Evolutionary conservation across 2,329 filamentous ascomycete species (phyloP).

Genomic region (Arthrocladium fulminans): DNA sequence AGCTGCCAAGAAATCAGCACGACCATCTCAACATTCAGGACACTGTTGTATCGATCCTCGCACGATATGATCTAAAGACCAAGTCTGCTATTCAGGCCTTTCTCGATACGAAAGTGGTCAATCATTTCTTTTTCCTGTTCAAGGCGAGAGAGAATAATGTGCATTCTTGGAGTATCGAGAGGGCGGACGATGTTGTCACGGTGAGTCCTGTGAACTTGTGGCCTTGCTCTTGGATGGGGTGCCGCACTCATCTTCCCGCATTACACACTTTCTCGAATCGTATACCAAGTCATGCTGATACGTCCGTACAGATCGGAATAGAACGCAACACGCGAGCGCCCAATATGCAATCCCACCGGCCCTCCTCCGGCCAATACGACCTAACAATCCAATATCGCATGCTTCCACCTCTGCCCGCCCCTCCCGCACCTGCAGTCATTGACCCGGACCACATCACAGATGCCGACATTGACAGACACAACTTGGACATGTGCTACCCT

Average conservation of each 20-base stretch:
- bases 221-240: neutral
- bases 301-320: neutral
- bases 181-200: constrained; percentile 6
- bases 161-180: constrained; percentile 7
- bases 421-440: neutral
- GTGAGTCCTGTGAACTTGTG: neutral
- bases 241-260: neutral
- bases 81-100: constrained; percentile 2
- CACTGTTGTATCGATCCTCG: constrained; percentile 8
- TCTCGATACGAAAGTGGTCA: constrained; percentile 1
- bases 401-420: neutral
- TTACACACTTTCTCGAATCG: neutral
- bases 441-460: neutral
- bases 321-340: neutral
- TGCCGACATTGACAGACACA: neutral
- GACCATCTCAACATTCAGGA: constrained; percentile 3
- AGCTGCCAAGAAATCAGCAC: neutral
- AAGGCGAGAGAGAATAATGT: constrained; percentile 1
- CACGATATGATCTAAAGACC: constrained; percentile 4
- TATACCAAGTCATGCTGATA: neutral
- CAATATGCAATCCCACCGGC: neutral
- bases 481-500: neutral
- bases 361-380: constrained; percentile 7
- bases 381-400: constrained; percentile 9
- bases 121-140: constrained; percentile 9